A percentile compares a stretch with the other conserved stretches of the same genome.
These are phyloP conservation scores for Umbelopsis sp. DNA, from an alignment of 371 early-diverging fungal genomes.

Conservation along the genomic window DNA sequence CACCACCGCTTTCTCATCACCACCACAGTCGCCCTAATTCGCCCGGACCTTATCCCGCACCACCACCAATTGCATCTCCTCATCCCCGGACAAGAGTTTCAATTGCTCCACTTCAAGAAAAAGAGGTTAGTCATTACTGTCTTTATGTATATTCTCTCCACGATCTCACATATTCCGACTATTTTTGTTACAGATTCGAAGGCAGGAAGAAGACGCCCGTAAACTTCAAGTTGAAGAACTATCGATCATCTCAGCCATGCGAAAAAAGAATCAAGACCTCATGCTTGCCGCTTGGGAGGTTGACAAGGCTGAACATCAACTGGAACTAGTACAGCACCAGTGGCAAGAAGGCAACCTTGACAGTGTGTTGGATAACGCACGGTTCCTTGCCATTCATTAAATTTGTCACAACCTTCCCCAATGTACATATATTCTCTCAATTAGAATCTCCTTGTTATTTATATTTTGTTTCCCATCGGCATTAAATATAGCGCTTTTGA, in stretches of 20 bases:
- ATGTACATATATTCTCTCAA: slow-evolving; percentile 6
- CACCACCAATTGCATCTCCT: slow-evolving; percentile 13
- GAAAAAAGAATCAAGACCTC: slow-evolving; percentile 56
- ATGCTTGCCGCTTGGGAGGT: slow-evolving; percentile 61
- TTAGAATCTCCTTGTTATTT: neutral
- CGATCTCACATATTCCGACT: neutral
- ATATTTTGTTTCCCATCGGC: neutral
- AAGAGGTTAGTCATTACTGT: slow-evolving; percentile 34
- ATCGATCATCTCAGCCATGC: slow-evolving; percentile 36
- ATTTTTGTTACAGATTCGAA: slow-evolving; percentile 34
- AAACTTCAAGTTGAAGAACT: slow-evolving; percentile 48
- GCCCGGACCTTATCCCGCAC: neutral
- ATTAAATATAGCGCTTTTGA: slow-evolving; percentile 11
- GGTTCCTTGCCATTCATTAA: neutral
- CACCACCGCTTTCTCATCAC: slow-evolving; percentile 29
- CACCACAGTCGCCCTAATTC: slow-evolving; percentile 18
- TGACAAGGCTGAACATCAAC: slow-evolving; percentile 54
- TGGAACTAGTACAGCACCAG: slow-evolving; percentile 53
- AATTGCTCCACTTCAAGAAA: slow-evolving; percentile 45
- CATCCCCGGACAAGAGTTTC: slow-evolving; percentile 12
- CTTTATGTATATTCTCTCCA: neutral
- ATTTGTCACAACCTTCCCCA: neutral
- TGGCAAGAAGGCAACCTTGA: slow-evolving; percentile 55
- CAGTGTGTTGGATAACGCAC: slow-evolving; percentile 8
- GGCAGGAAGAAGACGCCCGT: slow-evolving; percentile 37